Evolutionary conservation across 805 yeast genomes (phyloP), one percentile per base, ranked within the genome.

Genomic region (Wickerhamiella occidentalis): DNA sequence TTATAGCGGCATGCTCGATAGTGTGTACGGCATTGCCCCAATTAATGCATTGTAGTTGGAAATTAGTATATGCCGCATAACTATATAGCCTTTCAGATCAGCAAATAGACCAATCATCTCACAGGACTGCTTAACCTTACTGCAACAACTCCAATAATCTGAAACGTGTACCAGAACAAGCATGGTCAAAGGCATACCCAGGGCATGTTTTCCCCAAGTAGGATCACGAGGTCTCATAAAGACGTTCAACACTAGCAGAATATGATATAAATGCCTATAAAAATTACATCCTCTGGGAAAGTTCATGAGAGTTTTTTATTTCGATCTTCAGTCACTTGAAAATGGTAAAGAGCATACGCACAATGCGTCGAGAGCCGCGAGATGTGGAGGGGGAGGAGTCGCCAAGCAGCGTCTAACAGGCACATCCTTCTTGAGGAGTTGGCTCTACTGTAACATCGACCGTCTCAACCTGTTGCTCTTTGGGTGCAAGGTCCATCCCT

Each of bases 401-500:
- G n/a, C 5, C 15, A 5, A 30, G 21, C 19, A 33, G 19, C n/a
- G 38, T 12, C 22, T 28, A 40, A 12, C 44, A 40, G 30, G 44
- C 29, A 22, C 44, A 40, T 22, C 44, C 44, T 15, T 25, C 44
- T n/a, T 40, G 17, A 8, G 29, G 30, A 9, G 5, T 22, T 6
- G 51, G 43, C 52, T 56, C 57, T n/a, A 58, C 60, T 5, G 57
- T 51, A 30, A 59, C 63, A 49, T 59, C 59, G 17, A 59, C 58
- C 12, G 56, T 54, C 48, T 58, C 63, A 1, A 55, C 42, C 50
- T 49, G 56, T 46, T 52, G 53, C 37, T 36, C 47, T 6, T 54
- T 47, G 36, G 48, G 50, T 44, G 51, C 56, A 28, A 63, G 66
- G 56, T 77, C 80, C 60, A 85, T 79, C 49, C 88, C 96, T 1